These are phyloP conservation scores for Mimosa pudica DNA, from an alignment of 306 rosid genomes.

Conservation along the genomic window DNA sequence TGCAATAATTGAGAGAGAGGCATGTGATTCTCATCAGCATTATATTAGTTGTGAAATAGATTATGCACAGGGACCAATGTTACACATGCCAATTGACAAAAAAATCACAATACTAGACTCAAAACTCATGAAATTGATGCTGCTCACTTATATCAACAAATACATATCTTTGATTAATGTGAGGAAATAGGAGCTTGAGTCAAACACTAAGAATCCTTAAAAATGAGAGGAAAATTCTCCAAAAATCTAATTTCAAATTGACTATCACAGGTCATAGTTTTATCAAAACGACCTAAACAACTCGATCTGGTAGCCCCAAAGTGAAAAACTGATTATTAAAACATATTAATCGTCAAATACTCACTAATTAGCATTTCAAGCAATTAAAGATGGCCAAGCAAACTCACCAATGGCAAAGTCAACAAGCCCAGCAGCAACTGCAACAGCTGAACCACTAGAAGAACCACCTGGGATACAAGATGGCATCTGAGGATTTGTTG, in stretches of 20 bases:
- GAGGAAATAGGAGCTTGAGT: not conserved
- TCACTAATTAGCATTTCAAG: not conserved
- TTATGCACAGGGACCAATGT: conserved; percentile 19
- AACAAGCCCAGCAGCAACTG: conserved; percentile 72
- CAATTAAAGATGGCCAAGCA: not conserved
- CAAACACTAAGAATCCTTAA: not conserved
- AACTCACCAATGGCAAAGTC: conserved; percentile 73
- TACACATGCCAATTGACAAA: conserved; percentile 16
- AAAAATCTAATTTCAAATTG: conserved; percentile 3
- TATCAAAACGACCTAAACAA: not conserved
- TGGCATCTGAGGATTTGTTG: conserved; percentile 57
- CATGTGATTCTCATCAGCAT: conserved; percentile 6
- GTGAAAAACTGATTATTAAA: not conserved
- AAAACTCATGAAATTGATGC: conserved; percentile 21
- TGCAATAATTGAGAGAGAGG: not conserved
- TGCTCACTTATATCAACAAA: conserved; percentile 21
- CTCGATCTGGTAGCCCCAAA: not conserved
- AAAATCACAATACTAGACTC: conserved; percentile 30
- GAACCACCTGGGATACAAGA: conserved; percentile 72
- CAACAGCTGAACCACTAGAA: conserved; percentile 76
- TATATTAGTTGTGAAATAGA: conserved; percentile 8
- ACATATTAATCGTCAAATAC: not conserved
- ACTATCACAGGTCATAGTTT: not conserved
- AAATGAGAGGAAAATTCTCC: not conserved
- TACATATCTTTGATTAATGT: not conserved